A percentile compares a stretch with the other conserved stretches of the same genome.
These are phyloP conservation scores for Vaccinium vitisidaea DNA, from an alignment of 148 eudicot species.

Conservation along the genomic window DNA sequence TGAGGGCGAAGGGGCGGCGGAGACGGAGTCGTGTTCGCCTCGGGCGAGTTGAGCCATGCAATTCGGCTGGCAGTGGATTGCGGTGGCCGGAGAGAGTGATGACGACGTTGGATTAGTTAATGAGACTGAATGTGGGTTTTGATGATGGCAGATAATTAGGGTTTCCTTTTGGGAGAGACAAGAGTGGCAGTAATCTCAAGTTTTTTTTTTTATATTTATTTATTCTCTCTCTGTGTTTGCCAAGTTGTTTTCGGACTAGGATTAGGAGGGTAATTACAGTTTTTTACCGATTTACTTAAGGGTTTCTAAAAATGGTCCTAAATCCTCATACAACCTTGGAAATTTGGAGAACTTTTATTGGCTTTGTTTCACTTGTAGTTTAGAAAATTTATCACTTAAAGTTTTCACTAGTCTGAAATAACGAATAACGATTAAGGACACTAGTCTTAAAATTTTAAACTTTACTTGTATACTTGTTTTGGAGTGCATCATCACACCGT, in stretches of 20 bases:
- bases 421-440: background rate
- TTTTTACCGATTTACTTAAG: background rate
- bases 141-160: background rate
- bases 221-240: background rate
- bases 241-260: background rate
- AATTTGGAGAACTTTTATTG: too few species aligned
- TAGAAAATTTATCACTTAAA: too few species aligned
- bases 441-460: background rate
- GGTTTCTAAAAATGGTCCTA: background rate
- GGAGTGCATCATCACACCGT: too few species aligned
- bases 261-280: background rate
- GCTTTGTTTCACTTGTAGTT: too few species aligned
- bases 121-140: background rate
- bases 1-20: slow-evolving; percentile 12
- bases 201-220: background rate
- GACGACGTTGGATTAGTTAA: background rate
- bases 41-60: slow-evolving; percentile 44
- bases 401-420: too few species aligned
- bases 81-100: background rate
- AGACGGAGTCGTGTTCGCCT: slow-evolving; percentile 24
- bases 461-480: background rate
- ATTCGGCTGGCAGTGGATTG: slow-evolving; percentile 15
- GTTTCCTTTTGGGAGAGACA: background rate
- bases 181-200: background rate
- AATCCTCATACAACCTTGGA: too few species aligned